phyloP scores from a whole-genome alignment of 352 stramenopile species.

The Phytophthora ramorum region DNA sequence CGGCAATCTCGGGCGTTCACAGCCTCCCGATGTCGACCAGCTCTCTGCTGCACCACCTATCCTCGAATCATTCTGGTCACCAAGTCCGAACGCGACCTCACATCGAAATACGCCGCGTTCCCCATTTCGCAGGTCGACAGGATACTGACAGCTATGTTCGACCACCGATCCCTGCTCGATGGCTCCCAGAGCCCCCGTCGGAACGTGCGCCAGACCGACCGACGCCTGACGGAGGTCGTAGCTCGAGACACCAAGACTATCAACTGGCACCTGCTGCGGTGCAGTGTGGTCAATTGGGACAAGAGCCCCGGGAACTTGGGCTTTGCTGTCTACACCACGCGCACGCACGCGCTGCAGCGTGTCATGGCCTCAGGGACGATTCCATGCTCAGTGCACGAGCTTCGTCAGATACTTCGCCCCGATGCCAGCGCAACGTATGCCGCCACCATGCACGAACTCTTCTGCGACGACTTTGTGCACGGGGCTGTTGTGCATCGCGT shows the following conservation, averaged over 20 bases:
- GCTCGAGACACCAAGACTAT: constrained; percentile 25
- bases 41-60: background rate
- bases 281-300: constrained; percentile 33
- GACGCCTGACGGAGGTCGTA: constrained; percentile 38
- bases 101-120: constrained; percentile 10
- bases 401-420: constrained; percentile 37
- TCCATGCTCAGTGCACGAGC: constrained; percentile 39
- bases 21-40: constrained; percentile 1
- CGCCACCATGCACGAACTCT: constrained; percentile 42
- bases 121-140: constrained; percentile 7
- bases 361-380: constrained; percentile 37
- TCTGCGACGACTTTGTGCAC: constrained; percentile 43
- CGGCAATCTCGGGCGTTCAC: background rate
- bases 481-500: constrained; percentile 28
- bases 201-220: constrained; percentile 39
- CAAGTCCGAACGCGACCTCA: constrained; percentile 2
- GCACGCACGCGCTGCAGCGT: constrained; percentile 10
- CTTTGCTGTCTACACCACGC: constrained; percentile 43
- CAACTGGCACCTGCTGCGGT: constrained; percentile 43
- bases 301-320: constrained; percentile 31
- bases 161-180: constrained; percentile 15
- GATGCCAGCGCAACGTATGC: constrained; percentile 28
- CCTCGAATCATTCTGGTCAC: constrained; percentile 6
- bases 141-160: background rate
- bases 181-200: constrained; percentile 18